These are phyloP conservation scores for Candida sakaeoensis DNA, from an alignment of 805 yeast species.

Conservation along the genomic window DNA sequence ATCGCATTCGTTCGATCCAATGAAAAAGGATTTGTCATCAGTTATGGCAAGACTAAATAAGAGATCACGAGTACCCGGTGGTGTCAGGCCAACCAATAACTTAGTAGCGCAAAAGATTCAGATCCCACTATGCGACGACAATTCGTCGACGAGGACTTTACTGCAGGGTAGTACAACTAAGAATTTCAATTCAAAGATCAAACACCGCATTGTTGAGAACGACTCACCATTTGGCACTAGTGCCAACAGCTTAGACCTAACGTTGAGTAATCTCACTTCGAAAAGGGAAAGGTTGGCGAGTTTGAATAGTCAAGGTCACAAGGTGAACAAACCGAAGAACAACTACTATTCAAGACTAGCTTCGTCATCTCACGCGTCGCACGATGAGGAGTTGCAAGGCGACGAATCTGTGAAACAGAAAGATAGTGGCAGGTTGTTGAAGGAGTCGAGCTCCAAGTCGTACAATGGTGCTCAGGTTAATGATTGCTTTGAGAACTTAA, in stretches of 20 bases:
- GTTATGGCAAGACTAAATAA: background rate
- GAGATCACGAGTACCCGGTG: conserved; percentile 1
- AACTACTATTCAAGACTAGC: background rate
- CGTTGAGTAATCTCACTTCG: background rate
- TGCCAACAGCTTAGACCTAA: background rate
- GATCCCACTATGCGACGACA: background rate
- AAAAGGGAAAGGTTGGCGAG: conserved; percentile 5
- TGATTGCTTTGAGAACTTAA: conserved; percentile 6
- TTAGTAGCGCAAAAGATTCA: conserved; percentile 6
- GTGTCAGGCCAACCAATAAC: conserved; percentile 8
- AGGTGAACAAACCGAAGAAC: background rate
- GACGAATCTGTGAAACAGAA: background rate
- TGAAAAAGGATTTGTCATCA: conserved; percentile 7
- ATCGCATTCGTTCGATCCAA: conserved; percentile 1
- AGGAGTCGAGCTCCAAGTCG: background rate
- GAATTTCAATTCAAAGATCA: background rate
- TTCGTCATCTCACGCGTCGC: no score
- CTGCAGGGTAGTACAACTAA: background rate
- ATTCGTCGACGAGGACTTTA: no score
- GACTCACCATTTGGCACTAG: background rate
- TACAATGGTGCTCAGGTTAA: background rate
- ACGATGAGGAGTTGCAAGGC: background rate
- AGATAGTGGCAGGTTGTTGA: background rate
- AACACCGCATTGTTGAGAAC: background rate
- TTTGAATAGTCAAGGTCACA: background rate